Percentiles rank a stretch among this genome's conserved stretches.
Evolutionary conservation across 441 rosid genomes (phyloP).

Genomic region (Oxalis stricta): DNA sequence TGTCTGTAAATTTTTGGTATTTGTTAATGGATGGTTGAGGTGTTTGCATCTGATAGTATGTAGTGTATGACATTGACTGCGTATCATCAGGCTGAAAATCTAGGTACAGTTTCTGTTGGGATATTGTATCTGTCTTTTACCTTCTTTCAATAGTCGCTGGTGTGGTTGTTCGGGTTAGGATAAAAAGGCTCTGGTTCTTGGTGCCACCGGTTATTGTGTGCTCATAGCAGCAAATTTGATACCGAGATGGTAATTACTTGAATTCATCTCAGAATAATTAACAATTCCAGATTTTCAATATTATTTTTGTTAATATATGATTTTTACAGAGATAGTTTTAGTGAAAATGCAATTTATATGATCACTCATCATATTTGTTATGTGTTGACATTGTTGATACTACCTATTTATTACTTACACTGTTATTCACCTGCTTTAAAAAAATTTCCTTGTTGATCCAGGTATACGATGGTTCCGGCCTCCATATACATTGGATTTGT

Average conservation of each 20-base stretch:
- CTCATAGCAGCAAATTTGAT: constrained; percentile 77
- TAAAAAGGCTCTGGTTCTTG: constrained; percentile 75
- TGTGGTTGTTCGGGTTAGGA: constrained; percentile 69
- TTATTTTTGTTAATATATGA: too few relatives aligned
- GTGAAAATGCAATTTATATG: too few relatives aligned
- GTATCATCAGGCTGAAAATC: constrained; percentile 37
- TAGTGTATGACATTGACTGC: background rate
- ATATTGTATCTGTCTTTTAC: constrained; percentile 80
- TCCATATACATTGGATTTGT: constrained; percentile 73
- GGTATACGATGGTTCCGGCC: constrained; percentile 86
- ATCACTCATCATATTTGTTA: too few relatives aligned
- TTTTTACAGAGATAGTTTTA: too few relatives aligned
- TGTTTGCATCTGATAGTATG: too few relatives aligned
- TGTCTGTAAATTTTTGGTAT: too few relatives aligned
- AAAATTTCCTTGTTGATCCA: constrained; percentile 12
- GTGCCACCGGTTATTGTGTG: constrained; percentile 84
- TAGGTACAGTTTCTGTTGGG: constrained; percentile 84
- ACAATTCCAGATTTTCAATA: too few relatives aligned
- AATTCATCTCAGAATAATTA: background rate
- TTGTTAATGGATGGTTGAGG: background rate
- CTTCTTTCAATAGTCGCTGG: constrained; percentile 64
- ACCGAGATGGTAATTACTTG: constrained; percentile 60
- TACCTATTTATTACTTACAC: too few relatives aligned
- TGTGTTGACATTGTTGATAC: too few relatives aligned
- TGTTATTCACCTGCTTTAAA: background rate